Evolutionary conservation across 768 basidiomycete species (phyloP).

Genomic region (Sutorius australiensis): DNA sequence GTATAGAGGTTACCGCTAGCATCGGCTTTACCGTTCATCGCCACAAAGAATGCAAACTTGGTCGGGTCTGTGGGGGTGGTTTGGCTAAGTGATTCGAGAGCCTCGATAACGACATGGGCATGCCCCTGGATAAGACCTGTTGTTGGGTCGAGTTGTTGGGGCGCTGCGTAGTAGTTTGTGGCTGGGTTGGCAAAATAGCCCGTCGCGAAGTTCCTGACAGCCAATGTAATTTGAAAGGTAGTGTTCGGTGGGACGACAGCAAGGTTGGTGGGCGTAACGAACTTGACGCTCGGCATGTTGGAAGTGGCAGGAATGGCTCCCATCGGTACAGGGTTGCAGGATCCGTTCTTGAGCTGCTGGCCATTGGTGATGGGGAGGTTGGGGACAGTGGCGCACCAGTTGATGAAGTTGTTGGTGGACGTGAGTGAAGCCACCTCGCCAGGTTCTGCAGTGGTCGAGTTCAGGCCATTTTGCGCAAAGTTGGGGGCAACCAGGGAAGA

Average conservation of each 20-base stretch:
- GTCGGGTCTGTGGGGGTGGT: slow-evolving; percentile 47
- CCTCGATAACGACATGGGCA: slow-evolving; percentile 59
- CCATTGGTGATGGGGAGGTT: slow-evolving; percentile 59
- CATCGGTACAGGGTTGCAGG: slow-evolving; percentile 61
- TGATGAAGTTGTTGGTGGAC: slow-evolving; percentile 73
- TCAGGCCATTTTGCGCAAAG: slow-evolving; percentile 52
- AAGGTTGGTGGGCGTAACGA: slow-evolving; percentile 44
- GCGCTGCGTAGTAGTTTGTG: slow-evolving; percentile 52
- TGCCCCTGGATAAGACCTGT: slow-evolving; percentile 57
- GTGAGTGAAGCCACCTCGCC: slow-evolving; percentile 57
- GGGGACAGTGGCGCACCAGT: slow-evolving; percentile 51
- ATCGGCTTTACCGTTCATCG: slow-evolving; percentile 43
- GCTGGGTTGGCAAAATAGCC: slow-evolving; percentile 58
- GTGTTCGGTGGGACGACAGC: slow-evolving; percentile 40
- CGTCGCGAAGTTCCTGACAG: slow-evolving; percentile 41
- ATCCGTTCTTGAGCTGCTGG: slow-evolving; percentile 46
- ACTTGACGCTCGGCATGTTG: slow-evolving; percentile 55
- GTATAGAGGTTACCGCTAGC: slow-evolving; percentile 43
- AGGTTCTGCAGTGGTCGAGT: slow-evolving; percentile 23
- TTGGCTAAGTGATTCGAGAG: slow-evolving; percentile 43
- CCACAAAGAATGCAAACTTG: slow-evolving; percentile 58
- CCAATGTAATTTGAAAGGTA: slow-evolving; percentile 52
- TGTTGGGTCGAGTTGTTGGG: slow-evolving; percentile 43
- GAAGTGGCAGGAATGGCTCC: slow-evolving; percentile 49
- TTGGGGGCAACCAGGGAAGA: slow-evolving; percentile 50